phyloP scores from a whole-genome alignment of 2,329 filamentous ascomycete species.

The Pseudogymnoascus sp. region DNA sequence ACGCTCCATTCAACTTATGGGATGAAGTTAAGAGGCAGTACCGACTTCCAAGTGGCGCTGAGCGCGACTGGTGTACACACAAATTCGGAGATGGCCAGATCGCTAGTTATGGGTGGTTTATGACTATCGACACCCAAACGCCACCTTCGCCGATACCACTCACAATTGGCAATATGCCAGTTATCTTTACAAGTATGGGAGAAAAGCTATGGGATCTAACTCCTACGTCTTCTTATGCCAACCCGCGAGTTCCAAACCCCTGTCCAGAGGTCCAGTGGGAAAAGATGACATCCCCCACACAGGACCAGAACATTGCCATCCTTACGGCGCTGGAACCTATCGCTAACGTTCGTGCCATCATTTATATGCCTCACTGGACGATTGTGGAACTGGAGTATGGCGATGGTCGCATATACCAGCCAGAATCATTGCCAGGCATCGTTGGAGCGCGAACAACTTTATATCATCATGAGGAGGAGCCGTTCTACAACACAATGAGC shows the following conservation, averaged over 20 bases:
- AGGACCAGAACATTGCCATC: neutral
- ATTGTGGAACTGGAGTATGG: neutral
- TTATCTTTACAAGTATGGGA: conserved; percentile 9
- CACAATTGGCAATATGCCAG: conserved; percentile 15
- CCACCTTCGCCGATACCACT: conserved; percentile 16
- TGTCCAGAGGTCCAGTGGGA: neutral
- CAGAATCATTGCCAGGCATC: neutral
- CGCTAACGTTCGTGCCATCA: neutral
- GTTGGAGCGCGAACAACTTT: neutral
- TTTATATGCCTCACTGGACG: neutral
- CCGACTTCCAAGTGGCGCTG: conserved; percentile 9
- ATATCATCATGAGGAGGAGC: neutral
- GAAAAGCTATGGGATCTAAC: neutral
- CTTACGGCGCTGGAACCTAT: neutral
- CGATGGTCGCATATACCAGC: neutral
- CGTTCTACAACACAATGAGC: neutral
- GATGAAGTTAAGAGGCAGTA: conserved; percentile 11
- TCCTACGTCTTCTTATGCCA: neutral
- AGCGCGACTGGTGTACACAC: conserved; percentile 30
- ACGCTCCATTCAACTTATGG: conserved; percentile 16
- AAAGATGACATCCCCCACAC: neutral
- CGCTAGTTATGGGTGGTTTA: conserved; percentile 12
- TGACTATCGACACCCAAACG: conserved; percentile 15
- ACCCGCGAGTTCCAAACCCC: neutral
- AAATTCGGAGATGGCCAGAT: conserved; percentile 34